Evolutionary conservation across 331 rosid species (phyloP), one percentile per base, ranked within the genome.

Genomic region (Spiraea crenata): DNA sequence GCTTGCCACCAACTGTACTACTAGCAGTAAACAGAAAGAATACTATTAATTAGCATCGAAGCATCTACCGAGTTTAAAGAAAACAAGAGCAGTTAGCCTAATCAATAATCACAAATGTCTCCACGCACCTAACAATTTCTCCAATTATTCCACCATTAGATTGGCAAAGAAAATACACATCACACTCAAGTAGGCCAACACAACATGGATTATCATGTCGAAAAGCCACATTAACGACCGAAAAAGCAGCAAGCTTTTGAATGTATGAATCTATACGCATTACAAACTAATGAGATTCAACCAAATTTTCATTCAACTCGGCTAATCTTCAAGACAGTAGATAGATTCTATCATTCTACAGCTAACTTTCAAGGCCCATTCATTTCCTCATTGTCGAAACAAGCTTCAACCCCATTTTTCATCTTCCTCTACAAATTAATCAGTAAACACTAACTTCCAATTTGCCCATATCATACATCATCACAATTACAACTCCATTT

Each of bases 1-100:
- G 82, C 97, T 93, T 52, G 96, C 97, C 73, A 93, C 85, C 72
- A 90, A 54, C 97, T 90, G 89, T 57, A 74, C 71, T 57, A 69
- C 87, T 69, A 74, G 77, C 69, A 67, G 76, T 65, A 76, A 78
- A 83, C 59, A 77, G 47, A 49, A 25, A 58, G 69, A 34, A 63
- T 58, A 19, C 5, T 50, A 59, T 70, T 75, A 70, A 42, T 81
- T 81, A 25, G 31, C 31, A 25, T 20, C 31, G 3, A 62, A 75
- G 20, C 60, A 74, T 64, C 44, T 40, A 59, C 69, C 48, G 6
- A 49, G 5, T 19, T 69, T 9, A 19, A 1, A 5, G 38, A 37
- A 11, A 38, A 6, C 9, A 13, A 37, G 17, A 37, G 25, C 14
- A 48, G 5, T 31, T 45, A 19, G 42, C 15, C 12, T n/a, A 10